Evolutionary conservation across 306 rosid genomes (phyloP).

Genomic region (Morella rubra): DNA sequence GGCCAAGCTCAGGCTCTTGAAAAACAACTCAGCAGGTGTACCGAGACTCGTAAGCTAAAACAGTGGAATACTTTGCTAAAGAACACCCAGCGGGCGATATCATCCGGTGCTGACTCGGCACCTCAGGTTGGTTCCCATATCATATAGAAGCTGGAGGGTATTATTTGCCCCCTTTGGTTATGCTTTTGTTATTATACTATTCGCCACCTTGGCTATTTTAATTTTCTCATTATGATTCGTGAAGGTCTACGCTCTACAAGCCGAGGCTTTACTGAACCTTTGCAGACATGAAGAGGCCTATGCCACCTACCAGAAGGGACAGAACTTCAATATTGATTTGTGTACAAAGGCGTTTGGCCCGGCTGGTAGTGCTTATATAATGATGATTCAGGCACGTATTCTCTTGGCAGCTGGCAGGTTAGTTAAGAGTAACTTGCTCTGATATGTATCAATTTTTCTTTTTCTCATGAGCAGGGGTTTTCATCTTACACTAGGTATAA

Average conservation of each 20-base stretch:
- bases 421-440: slow-evolving; percentile 28
- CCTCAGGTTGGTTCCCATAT: slow-evolving; percentile 52
- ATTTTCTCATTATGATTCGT: not conserved
- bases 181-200: not conserved
- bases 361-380: slow-evolving; percentile 46
- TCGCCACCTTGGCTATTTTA: not conserved
- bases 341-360: slow-evolving; percentile 60
- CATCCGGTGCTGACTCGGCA: slow-evolving; percentile 73
- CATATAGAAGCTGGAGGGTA: not conserved
- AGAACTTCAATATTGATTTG: slow-evolving; percentile 48
- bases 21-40: slow-evolving; percentile 59
- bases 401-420: slow-evolving; percentile 87
- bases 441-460: not conserved
- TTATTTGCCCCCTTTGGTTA: not conserved
- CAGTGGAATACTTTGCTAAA: slow-evolving; percentile 67
- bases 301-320: slow-evolving; percentile 54
- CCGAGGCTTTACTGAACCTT: slow-evolving; percentile 81
- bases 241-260: slow-evolving; percentile 75
- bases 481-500: too few relatives aligned
- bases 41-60: slow-evolving; percentile 52
- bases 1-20: slow-evolving; percentile 58
- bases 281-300: slow-evolving; percentile 75
- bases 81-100: slow-evolving; percentile 66
- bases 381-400: slow-evolving; percentile 64
- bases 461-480: not conserved